Base-by-base conservation (phyloP, 306 rosid genomes). In the Quillaja saponaria region DNA sequence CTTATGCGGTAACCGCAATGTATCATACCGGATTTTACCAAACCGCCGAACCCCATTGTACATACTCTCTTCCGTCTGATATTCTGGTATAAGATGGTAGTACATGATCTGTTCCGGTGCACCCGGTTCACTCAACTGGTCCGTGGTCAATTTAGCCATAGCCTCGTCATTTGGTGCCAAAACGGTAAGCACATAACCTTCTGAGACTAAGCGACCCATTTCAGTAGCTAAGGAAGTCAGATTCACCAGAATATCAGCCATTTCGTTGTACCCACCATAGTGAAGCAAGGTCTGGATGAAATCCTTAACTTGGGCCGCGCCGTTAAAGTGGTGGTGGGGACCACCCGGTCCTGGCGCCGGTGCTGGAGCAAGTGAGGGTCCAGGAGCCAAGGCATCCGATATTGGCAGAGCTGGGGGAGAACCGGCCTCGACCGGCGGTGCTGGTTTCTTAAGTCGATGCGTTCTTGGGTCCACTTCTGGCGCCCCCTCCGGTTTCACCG, bases 261-360 rank as follows among this genome's bases (percentile, higher is more conserved):
- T 74, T 40, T 88, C 96, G 48, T 88, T 88, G 80, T 85, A 88
- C 18, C 96, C 96, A 0, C 92, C 92, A 67, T 85, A 88, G 14
- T 85, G 92, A 41, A 88, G 60, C 3, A 88, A 78, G 0, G 92
- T 88, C 2, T 85, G 85, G n/a, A 88, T 88, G 75, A 88, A 88
- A 25, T 88, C 96, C 58, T 83, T 88, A 13, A 88, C 92, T 51
- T 88, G 90, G 0, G 67, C 68, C 19, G 80, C 83, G 3, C 96
- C 96, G 69, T 88, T 81, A 75, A 88, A 88, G 55, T 88, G 96
- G 68, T 85, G 92, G 76, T 49, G 92, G 0, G 82, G 84, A 0
- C 96, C 96, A 0, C 96, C 96, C 0, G 96, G 96, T 10, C 96
- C 96, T 0, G 96, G 96, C 0, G 92, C 96, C 0, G 96, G 96